Evolutionary conservation across 2,329 filamentous ascomycete genomes (phyloP).

Genomic region (Aspergillus quadricinctus): DNA sequence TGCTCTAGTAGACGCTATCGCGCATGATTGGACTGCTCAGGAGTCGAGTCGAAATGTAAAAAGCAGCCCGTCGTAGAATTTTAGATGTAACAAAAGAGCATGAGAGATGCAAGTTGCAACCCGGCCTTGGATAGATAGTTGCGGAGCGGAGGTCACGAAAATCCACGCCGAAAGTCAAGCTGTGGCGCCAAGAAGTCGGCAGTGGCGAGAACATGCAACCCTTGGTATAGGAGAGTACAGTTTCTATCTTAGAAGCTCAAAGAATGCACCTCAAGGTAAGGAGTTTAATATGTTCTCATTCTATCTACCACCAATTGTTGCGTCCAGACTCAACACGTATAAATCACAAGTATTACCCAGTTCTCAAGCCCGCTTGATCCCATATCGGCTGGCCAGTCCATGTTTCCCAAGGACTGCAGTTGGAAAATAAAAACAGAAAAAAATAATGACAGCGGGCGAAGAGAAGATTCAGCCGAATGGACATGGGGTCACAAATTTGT

Average conservation of each 20-base stretch:
- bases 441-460: slow-evolving; percentile 9
- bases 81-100: not conserved
- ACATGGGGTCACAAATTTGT: slow-evolving; percentile 8
- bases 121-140: not conserved
- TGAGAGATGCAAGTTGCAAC: not conserved
- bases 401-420: slow-evolving; percentile 2
- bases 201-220: not conserved
- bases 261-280: not conserved
- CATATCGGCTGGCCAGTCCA: slow-evolving; percentile 10
- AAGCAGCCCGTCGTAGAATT: not conserved
- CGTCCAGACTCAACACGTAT: slow-evolving; percentile 9
- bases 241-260: no score
- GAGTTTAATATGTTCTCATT: not conserved
- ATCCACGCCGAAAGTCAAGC: slow-evolving; percentile 6
- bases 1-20: slow-evolving; percentile 23
- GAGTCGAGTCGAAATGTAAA: not conserved
- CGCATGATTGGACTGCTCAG: slow-evolving; percentile 1
- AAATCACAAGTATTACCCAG: slow-evolving; percentile 20
- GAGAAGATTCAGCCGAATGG: slow-evolving; percentile 8
- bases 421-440: slow-evolving; percentile 9
- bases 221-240: no score
- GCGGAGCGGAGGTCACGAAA: slow-evolving; percentile 1
- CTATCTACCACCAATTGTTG: slow-evolving; percentile 2
- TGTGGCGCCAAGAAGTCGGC: slow-evolving; percentile 9
- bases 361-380: slow-evolving; percentile 26